Percentiles rank a stretch among this genome's conserved stretches.
These are phyloP conservation scores for Verticillium tricorpus DNA, from an alignment of 2,329 filamentous ascomycete species.

Conservation along the genomic window DNA sequence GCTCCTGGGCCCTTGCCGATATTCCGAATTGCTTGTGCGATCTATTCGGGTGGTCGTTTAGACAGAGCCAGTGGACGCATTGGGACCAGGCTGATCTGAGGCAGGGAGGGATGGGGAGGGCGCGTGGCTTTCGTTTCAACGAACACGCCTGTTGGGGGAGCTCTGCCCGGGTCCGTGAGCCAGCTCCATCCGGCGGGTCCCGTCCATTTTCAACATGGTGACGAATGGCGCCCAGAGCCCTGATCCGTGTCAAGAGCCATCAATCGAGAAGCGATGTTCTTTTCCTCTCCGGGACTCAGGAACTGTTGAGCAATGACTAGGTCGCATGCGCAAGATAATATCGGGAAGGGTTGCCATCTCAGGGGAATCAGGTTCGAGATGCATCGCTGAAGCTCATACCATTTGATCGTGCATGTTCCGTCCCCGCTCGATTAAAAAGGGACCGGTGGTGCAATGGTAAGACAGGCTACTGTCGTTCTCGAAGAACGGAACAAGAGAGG, in stretches of 20 bases:
- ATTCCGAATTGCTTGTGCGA: background rate
- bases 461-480: background rate
- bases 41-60: too few relatives aligned
- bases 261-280: background rate
- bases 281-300: background rate
- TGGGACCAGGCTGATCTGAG: background rate
- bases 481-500: background rate
- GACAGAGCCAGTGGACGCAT: background rate
- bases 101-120: background rate
- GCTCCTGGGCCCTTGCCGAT: background rate
- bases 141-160: background rate
- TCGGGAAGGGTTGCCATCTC: background rate
- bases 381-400: background rate
- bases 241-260: too few relatives aligned
- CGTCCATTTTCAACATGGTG: background rate
- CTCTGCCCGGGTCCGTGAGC: background rate
- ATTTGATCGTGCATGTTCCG: background rate
- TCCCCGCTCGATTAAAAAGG: background rate
- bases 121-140: background rate
- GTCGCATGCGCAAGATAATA: background rate
- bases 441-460: background rate
- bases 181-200: background rate
- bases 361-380: background rate
- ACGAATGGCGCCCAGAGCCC: background rate
- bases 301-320: background rate